Conservation (phyloP, 768 basidiomycete species). For the Phaeotremella skinneri region DNA sequence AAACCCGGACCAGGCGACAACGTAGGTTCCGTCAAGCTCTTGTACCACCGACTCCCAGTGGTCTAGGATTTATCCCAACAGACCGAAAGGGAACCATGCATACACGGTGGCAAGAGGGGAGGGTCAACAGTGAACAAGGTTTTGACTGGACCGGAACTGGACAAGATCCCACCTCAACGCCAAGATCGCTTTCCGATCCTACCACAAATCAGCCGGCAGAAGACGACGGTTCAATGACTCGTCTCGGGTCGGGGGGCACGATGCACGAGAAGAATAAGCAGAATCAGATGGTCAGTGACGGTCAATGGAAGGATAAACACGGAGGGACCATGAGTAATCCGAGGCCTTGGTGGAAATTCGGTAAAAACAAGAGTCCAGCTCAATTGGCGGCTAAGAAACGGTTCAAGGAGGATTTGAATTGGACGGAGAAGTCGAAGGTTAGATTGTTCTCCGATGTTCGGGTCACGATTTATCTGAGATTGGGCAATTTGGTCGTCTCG, state of each 20-base stretch:
- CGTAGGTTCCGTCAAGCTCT: conserved; percentile 32
- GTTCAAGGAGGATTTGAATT: conserved; percentile 16
- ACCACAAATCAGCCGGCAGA: background rate
- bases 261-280: background rate
- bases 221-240: background rate
- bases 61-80: conserved; percentile 37
- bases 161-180: background rate
- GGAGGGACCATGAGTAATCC: background rate
- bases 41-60: conserved; percentile 40
- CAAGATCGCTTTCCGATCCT: background rate
- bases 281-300: too few relatives aligned
- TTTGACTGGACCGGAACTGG: conserved; percentile 24
- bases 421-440: conserved; percentile 26
- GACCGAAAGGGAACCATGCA: conserved; percentile 2
- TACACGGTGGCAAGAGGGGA: conserved; percentile 23
- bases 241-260: background rate
- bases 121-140: conserved; percentile 12
- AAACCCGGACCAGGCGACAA: conserved; percentile 14
- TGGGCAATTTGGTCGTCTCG: conserved; percentile 32
- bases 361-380: conserved; percentile 1
- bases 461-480: conserved; percentile 37
- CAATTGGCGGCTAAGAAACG: background rate
- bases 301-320: background rate
- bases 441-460: conserved; percentile 41
- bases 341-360: conserved; percentile 15